A percentile compares a stretch with the other conserved stretches of the same genome.
phyloP scores from a whole-genome alignment of 306 rosid genomes.

The Dalbergia oliveri region DNA sequence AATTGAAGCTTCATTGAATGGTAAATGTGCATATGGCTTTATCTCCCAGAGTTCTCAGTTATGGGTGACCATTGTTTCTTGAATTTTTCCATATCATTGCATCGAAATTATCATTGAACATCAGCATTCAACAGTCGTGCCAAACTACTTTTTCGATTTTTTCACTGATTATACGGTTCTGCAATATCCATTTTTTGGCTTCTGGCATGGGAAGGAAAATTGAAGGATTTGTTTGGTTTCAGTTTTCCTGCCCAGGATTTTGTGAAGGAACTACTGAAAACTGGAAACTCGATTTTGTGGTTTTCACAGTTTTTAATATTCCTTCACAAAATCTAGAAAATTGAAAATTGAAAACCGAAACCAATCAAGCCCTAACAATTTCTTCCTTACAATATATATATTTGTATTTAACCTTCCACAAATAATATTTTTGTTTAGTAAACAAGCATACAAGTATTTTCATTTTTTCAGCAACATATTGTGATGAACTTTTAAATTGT shows the following conservation, averaged over 20 bases:
- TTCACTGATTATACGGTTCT: neutral
- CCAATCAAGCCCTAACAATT: neutral
- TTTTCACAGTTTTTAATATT: no score
- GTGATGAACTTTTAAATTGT: slow-evolving; percentile 41
- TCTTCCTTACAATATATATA: neutral
- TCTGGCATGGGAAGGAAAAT: neutral
- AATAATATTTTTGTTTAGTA: neutral
- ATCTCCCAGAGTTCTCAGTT: slow-evolving; percentile 7
- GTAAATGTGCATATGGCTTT: neutral
- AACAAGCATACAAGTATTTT: neutral
- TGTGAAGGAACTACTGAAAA: no score
- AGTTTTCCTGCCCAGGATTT: no score
- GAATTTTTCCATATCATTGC: neutral
- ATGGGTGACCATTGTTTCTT: neutral
- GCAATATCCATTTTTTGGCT: neutral
- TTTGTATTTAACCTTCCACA: neutral
- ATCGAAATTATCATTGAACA: slow-evolving; percentile 2
- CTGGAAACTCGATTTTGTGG: no score
- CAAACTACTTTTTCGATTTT: no score
- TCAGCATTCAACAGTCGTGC: neutral
- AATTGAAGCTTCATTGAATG: neutral
- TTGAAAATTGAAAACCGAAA: no score
- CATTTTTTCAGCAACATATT: neutral
- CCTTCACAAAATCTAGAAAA: no score
- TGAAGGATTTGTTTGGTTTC: no score